These are phyloP conservation scores for Ephemerocybe angulata DNA, from an alignment of 768 basidiomycete genomes.

Conservation along the genomic window DNA sequence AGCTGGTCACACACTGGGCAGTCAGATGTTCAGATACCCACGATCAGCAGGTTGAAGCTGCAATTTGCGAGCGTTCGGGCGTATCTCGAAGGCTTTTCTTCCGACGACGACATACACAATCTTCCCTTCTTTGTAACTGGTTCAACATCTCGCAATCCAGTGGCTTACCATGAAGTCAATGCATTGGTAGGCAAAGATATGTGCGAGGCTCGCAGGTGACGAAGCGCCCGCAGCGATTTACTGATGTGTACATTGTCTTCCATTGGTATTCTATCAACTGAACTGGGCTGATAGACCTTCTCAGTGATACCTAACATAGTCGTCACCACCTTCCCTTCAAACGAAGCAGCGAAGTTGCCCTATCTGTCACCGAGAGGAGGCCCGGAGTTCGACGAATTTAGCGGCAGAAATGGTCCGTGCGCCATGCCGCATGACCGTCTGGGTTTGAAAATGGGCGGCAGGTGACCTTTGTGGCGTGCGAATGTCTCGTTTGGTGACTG, in stretches of 20 bases:
- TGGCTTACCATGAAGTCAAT: no score
- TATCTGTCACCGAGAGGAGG: background rate
- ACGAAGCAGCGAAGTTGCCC: background rate
- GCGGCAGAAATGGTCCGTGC: background rate
- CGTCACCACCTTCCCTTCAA: background rate
- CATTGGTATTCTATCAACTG: no score
- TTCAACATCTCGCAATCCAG: no score
- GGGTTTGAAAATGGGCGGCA: constrained; percentile 1
- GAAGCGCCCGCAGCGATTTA: no score
- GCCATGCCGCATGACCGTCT: background rate
- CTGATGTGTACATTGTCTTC: no score
- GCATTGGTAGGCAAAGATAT: no score
- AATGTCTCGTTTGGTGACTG: constrained; percentile 25
- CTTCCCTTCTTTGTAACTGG: background rate
- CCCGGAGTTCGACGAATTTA: background rate
- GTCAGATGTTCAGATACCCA: background rate
- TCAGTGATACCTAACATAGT: background rate
- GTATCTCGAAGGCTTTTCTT: background rate
- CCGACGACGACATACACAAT: background rate
- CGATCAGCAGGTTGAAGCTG: background rate
- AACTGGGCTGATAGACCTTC: no score
- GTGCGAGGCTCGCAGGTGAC: no score
- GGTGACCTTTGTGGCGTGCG: constrained; percentile 25
- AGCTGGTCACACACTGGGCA: background rate
- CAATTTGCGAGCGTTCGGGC: background rate